Conservation (phyloP, 768 basidiomycete species). For the Terana coerulea region DNA sequence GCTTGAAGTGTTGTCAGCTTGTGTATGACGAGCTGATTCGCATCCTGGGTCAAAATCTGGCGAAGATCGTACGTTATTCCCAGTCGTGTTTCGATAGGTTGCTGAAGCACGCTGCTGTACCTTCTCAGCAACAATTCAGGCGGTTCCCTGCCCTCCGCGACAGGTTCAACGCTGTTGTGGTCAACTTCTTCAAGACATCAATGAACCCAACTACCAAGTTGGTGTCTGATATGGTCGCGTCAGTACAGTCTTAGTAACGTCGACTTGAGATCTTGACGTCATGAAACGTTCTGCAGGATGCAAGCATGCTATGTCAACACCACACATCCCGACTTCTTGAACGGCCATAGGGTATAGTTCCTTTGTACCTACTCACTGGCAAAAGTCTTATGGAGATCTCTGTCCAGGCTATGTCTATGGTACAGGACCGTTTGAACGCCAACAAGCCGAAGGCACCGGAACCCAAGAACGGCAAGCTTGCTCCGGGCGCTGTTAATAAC, state of each 20-base stretch:
- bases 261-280: no score
- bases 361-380: background rate
- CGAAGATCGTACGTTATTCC: slow-evolving; percentile 75
- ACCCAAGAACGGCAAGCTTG: slow-evolving; percentile 63
- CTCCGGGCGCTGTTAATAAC: slow-evolving; percentile 74
- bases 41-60: slow-evolving; percentile 87
- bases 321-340: slow-evolving; percentile 97
- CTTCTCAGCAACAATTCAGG: slow-evolving; percentile 83
- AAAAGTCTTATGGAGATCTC: slow-evolving; percentile 1
- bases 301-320: slow-evolving; percentile 99
- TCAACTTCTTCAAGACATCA: slow-evolving; percentile 92
- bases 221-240: slow-evolving; percentile 90
- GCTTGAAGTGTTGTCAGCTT: slow-evolving; percentile 89
- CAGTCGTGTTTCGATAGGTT: background rate
- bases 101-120: no score
- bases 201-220: slow-evolving; percentile 96
- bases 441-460: slow-evolving; percentile 77
- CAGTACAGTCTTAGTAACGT: slow-evolving; percentile 30
- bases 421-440: slow-evolving; percentile 79
- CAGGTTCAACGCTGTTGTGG: slow-evolving; percentile 92
- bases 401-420: slow-evolving; percentile 78
- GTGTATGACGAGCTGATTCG: slow-evolving; percentile 98
- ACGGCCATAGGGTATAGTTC: slow-evolving; percentile 73
- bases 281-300: no score
- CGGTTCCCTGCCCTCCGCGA: slow-evolving; percentile 96